phyloP scores from a whole-genome alignment of 306 rosid genomes.

The Calophaca sinica region DNA sequence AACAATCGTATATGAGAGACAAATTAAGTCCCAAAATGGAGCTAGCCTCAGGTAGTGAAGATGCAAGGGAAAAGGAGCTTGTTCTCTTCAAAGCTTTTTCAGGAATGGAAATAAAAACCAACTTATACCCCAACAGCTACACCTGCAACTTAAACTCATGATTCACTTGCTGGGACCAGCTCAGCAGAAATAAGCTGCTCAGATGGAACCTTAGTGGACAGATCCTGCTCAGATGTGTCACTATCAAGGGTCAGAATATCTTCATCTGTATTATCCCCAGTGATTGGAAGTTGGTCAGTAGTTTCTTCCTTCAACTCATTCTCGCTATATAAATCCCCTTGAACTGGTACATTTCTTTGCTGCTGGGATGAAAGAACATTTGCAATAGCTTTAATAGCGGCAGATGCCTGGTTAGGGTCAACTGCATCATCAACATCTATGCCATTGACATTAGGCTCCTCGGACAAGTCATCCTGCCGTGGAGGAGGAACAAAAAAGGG shows the following conservation, averaged over 20 bases:
- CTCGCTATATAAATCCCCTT: constrained; percentile 73
- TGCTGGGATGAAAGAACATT: constrained; percentile 82
- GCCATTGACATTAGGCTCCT: constrained; percentile 60
- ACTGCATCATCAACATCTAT: constrained; percentile 50
- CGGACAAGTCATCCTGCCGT: constrained; percentile 51
- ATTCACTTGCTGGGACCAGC: constrained; percentile 26
- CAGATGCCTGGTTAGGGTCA: constrained; percentile 67
- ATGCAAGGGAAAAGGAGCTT: not conserved
- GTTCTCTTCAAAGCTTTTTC: constrained; percentile 15
- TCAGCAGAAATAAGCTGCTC: constrained; percentile 23
- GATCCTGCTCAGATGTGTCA: constrained; percentile 39
- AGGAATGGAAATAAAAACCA: constrained; percentile 21
- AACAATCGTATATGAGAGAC: too few species aligned
- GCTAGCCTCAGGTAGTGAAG: too few species aligned
- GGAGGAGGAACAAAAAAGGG: constrained; percentile 93
- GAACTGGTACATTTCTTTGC: constrained; percentile 74
- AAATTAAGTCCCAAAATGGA: too few species aligned
- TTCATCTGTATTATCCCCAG: constrained; percentile 14
- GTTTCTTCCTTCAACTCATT: constrained; percentile 66
- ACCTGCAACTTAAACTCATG: constrained; percentile 23
- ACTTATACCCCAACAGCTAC: not conserved
- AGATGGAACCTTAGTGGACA: constrained; percentile 26
- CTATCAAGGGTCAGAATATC: constrained; percentile 29
- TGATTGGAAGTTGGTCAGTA: constrained; percentile 38
- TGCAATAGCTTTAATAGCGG: constrained; percentile 82